phyloP scores from a whole-genome alignment of 2,329 filamentous ascomycete genomes.

The Rugonectria rugulosa region DNA sequence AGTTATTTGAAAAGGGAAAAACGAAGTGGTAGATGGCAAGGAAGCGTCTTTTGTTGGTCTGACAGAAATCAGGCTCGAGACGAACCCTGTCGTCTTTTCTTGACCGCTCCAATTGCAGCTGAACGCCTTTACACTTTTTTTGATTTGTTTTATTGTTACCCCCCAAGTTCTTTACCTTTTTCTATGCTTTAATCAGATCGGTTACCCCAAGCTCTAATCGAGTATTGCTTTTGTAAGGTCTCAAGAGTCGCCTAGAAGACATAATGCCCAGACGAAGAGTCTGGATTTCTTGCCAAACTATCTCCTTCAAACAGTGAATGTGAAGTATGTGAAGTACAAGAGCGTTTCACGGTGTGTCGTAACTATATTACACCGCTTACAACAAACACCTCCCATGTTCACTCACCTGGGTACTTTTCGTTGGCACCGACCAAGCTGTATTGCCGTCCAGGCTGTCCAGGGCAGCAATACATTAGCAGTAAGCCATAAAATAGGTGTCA shows the following conservation, averaged over 20 bases:
- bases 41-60: slow-evolving; percentile 5
- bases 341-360: too few relatives aligned
- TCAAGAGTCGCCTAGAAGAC: slow-evolving; percentile 32
- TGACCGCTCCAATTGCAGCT: slow-evolving; percentile 20
- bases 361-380: too few relatives aligned
- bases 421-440: too few relatives aligned
- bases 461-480: too few relatives aligned
- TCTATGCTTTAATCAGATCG: slow-evolving; percentile 50
- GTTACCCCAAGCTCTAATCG: slow-evolving; percentile 43
- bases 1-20: slow-evolving; percentile 16
- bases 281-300: background rate
- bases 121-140: slow-evolving; percentile 39
- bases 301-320: too few relatives aligned
- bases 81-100: slow-evolving; percentile 12
- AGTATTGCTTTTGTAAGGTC: slow-evolving; percentile 40
- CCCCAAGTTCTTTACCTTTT: slow-evolving; percentile 47
- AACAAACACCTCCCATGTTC: too few relatives aligned
- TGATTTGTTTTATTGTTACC: slow-evolving; percentile 48
- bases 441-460: too few relatives aligned
- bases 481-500: too few relatives aligned
- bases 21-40: slow-evolving; percentile 18
- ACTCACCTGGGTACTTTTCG: too few relatives aligned
- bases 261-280: slow-evolving; percentile 16
- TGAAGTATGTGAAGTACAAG: too few relatives aligned
- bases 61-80: slow-evolving; percentile 4